A percentile compares a stretch with the other conserved stretches of the same genome.
Conservation (phyloP, 768 basidiomycete species). For the Galerina sulciceps region DNA sequence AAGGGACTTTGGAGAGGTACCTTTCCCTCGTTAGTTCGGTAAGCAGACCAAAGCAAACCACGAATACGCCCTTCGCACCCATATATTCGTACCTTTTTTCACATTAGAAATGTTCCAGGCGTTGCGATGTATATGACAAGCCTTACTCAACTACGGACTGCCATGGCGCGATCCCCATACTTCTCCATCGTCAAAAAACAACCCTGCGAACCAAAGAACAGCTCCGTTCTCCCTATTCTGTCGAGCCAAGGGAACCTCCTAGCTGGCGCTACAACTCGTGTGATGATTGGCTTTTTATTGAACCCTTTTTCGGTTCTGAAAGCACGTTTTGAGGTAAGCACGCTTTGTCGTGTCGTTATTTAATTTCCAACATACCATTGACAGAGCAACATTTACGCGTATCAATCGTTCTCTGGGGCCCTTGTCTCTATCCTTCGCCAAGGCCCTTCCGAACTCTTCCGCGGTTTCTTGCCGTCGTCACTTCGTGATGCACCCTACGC, state of each 20-base stretch:
- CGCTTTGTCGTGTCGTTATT: neutral
- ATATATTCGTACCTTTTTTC: neutral
- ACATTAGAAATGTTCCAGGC: conserved; percentile 84
- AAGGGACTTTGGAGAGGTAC: conserved; percentile 90
- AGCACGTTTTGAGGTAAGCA: conserved; percentile 84
- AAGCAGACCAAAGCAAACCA: conserved; percentile 19
- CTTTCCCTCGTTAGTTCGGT: conserved; percentile 77
- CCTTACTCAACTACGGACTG: conserved; percentile 78
- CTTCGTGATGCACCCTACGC: conserved; percentile 96
- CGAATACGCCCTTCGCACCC: neutral
- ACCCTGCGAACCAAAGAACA: conserved; percentile 22
- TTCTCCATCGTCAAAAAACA: conserved; percentile 50
- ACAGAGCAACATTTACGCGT: conserved; percentile 81
- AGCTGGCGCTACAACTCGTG: conserved; percentile 83
- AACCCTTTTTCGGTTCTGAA: conserved; percentile 94
- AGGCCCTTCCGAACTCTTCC: conserved; percentile 82
- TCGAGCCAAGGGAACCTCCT: conserved; percentile 81
- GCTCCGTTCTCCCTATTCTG: conserved; percentile 71
- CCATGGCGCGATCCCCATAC: conserved; percentile 74
- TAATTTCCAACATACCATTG: neutral
- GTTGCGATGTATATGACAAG: conserved; percentile 92
- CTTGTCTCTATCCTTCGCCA: conserved; percentile 62
- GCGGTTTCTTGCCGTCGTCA: conserved; percentile 86
- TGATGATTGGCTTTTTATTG: conserved; percentile 79
- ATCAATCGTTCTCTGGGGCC: conserved; percentile 63